Conservation (phyloP, 169 alveolate species). For the Blepharisma undulans region DNA sequence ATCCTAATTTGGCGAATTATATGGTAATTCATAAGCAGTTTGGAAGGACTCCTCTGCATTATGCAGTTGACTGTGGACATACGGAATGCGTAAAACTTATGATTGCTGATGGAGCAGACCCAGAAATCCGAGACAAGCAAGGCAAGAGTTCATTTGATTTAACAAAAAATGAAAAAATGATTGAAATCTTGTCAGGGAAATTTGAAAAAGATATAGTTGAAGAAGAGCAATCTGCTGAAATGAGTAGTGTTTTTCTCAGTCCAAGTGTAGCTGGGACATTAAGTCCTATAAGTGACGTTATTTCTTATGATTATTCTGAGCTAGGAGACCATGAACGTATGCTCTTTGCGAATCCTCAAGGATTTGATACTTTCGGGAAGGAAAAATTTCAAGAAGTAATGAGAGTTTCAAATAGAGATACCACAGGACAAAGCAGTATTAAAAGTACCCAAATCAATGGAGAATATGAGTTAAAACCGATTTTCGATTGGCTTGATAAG, state of each 20-base stretch:
- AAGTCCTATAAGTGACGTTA: constrained; percentile 12
- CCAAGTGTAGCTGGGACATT: background rate
- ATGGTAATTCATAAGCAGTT: constrained; percentile 40
- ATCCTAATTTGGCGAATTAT: constrained; percentile 57
- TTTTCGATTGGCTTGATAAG: constrained; percentile 36
- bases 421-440: background rate
- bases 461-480: background rate
- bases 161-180: background rate
- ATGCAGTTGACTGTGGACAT: constrained; percentile 52
- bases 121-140: constrained; percentile 8
- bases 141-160: constrained; percentile 20
- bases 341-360: background rate
- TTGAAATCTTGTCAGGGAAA: background rate
- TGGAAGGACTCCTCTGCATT: constrained; percentile 64
- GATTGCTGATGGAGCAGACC: constrained; percentile 10
- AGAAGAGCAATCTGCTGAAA: background rate
- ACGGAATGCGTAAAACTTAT: constrained; percentile 13
- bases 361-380: constrained; percentile 20
- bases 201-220: background rate
- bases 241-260: background rate
- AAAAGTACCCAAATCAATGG: background rate
- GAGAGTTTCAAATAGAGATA: background rate
- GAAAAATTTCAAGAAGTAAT: constrained; percentile 9
- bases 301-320: background rate
- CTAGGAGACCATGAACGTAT: background rate